Evolutionary conservation across 73 alveolate species (phyloP).

Genomic region (Paramecium tetraurelia): DNA sequence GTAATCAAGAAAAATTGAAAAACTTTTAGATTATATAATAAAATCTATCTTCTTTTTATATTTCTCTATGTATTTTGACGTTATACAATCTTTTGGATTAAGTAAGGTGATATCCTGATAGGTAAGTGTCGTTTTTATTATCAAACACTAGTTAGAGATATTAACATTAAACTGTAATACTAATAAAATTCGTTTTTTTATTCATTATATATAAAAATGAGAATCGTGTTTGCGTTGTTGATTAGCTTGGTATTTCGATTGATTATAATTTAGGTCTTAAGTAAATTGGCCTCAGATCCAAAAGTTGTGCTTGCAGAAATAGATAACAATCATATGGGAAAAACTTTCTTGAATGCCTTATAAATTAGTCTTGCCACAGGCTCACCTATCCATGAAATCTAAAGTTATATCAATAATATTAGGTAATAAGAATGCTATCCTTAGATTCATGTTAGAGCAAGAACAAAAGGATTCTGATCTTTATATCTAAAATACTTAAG

Average conservation of each 20-base stretch:
- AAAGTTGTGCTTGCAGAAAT: conserved; percentile 29
- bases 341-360: conserved; percentile 37
- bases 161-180: background rate
- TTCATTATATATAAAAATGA: background rate
- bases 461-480: conserved; percentile 43
- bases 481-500: conserved; percentile 20
- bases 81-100: too few species aligned
- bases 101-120: background rate
- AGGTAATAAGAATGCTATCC: background rate
- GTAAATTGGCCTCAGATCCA: conserved; percentile 24
- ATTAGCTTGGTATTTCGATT: background rate
- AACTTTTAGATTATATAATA: too few species aligned
- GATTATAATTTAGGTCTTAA: background rate
- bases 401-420: conserved; percentile 20
- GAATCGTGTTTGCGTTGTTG: background rate
- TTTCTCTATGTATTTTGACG: too few species aligned
- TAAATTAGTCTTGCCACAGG: conserved; percentile 39
- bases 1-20: too few species aligned
- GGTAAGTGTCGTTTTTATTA: background rate
- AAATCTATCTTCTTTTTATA: too few species aligned
- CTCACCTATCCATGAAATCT: conserved; percentile 45
- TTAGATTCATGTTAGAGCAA: conserved; percentile 39
- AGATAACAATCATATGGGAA: conserved; percentile 37
- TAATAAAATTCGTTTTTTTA: background rate
- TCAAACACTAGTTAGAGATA: background rate